Base-by-base conservation (phyloP, 2,329 filamentous ascomycete genomes). In the Colletotrichum australisinense region DNA sequence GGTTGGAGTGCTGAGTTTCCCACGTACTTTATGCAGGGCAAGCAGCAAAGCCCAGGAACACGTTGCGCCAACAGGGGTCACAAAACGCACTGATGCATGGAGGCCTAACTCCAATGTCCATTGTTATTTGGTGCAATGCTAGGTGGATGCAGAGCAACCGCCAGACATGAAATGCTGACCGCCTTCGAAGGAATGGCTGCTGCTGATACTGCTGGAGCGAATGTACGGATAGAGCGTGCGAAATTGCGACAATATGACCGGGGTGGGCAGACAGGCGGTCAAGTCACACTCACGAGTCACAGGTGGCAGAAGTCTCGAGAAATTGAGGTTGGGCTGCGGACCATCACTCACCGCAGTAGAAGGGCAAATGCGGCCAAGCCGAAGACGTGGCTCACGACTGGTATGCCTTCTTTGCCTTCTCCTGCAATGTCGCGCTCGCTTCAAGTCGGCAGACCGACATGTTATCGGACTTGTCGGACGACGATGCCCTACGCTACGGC, bases 301-400 rank as follows among this genome's bases (percentile, higher is more conserved):
- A 42, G 5, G 38, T 42, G 38, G 38, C 38, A 19, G 38, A 42
- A 22, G 42, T 49, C 7, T 49, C 19, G 19, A 49, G 42, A 22
- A 22, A 22, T 19, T 12, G 38, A 26, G 55, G 63, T 32, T 49
- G 58, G n/a, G n/a, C 19, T 52, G 16, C 70, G 70, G 59, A 70
- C 42, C 60, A 42, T 49, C 49, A 9, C 46, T 73, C 70, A 73
- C 70, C 70, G 70, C 70, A 63, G 22, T 28, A 53, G 52, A 49
- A 24, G 53, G 53, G 11, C 63, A 55, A 11, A 60, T 65, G 67
- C 70, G 70, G 70, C 70, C 66, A 70, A 70, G 67, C 70, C 70
- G 70, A 73, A 11, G 35, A 56, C 22, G 66, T 65, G 66, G 60
- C 64, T 58, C 32, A 28, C 14, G 38, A 30, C 64, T 42, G 53